Evolutionary conservation across 2,329 filamentous ascomycete species (phyloP), one percentile per base, ranked within the genome.

Genomic region (Colletotrichum agaves): DNA sequence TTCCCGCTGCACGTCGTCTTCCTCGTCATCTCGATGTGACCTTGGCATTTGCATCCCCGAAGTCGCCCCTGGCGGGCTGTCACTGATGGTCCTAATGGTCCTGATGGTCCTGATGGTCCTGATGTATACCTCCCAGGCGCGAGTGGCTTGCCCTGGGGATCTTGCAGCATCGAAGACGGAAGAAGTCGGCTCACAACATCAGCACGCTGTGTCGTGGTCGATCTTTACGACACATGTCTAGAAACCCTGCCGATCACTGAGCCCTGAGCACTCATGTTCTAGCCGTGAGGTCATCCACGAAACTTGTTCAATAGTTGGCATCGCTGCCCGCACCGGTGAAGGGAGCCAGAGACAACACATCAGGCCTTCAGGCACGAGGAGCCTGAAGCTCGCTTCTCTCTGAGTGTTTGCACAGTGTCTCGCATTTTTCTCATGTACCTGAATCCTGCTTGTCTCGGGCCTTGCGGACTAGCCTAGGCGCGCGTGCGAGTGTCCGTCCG

Each of bases 91-190:
- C n/a, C n/a, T n/a, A n/a, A n/a, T n/a, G n/a, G n/a, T n/a, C n/a
- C n/a, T n/a, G n/a, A n/a, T n/a, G n/a, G n/a, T n/a, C n/a, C n/a
- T n/a, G n/a, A n/a, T 31, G 21, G 44, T 27, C 6, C 27, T 31
- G 27, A 21, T 49, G 8, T 33, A 21, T 31, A 39, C 47, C 21
- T 47, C 35, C 19, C 31, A 50, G 33, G 19, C 23, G 37, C 17
- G 27, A 21, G 27, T 23, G 19, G 37, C 8, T 11, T 11, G 23
- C 39, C 27, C 35, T 17, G 19, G 44, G 37, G 8, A 39, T 33
- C 31, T 49, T 37, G 27, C 50, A 44, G 50, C 17, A 55, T 55
- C 39, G 49, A 47, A n/a, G 55, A 19, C 37, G 43, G n/a, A 33
- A 15, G 57, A 50, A 31, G 17, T 50, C 31, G 33, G 50, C 17